phyloP scores from a whole-genome alignment of 768 basidiomycete species.

The Tricholoma sp. region DNA sequence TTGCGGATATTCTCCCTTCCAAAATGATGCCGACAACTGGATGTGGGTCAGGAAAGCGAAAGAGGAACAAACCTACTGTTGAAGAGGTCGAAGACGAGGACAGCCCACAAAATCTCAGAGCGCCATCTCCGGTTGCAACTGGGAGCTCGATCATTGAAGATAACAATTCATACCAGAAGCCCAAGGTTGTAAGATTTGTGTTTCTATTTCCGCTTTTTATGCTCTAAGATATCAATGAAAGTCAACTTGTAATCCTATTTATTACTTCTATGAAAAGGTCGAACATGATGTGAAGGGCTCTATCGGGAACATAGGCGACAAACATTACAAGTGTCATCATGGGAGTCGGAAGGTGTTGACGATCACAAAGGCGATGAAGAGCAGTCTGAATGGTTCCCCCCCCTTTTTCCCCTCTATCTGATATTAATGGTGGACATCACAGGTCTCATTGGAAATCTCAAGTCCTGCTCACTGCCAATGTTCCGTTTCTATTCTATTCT shows the following conservation, averaged over 20 bases:
- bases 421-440: neutral
- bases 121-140: neutral
- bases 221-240: neutral
- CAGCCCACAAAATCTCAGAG: neutral
- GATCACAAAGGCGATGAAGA: slow-evolving; percentile 9
- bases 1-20: neutral
- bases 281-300: slow-evolving; percentile 4
- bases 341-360: slow-evolving; percentile 12
- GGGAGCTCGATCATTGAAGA: neutral
- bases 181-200: neutral
- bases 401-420: neutral
- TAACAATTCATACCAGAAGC: neutral
- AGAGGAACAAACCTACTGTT: neutral
- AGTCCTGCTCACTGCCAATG: neutral
- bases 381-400: slow-evolving; percentile 4
- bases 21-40: neutral
- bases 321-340: slow-evolving; percentile 17
- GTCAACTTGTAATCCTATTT: slow-evolving; percentile 10
- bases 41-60: neutral
- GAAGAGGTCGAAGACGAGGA: neutral
- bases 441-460: neutral
- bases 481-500: neutral
- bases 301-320: slow-evolving; percentile 11
- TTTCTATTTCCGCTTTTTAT: neutral
- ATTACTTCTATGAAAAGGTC: slow-evolving; percentile 14